These are phyloP conservation scores for Paracoccidioides brasiliensis DNA, from an alignment of 2,329 filamentous ascomycete species.

Conservation along the genomic window DNA sequence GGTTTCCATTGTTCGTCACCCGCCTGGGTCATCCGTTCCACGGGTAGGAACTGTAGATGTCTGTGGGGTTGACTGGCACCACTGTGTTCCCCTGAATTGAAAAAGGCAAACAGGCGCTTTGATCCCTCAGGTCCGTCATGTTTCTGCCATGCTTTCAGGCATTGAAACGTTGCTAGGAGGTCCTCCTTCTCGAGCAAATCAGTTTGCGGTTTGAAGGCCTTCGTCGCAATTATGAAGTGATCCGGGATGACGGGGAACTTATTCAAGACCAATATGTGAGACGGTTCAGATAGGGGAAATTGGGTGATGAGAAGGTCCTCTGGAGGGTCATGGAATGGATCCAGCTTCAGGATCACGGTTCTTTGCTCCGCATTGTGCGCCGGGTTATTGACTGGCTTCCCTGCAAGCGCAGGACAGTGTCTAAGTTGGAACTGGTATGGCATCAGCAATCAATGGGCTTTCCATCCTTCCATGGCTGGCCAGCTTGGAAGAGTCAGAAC, in stretches of 20 bases:
- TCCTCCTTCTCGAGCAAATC: conserved; percentile 32
- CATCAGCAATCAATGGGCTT: background rate
- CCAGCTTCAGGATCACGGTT: conserved; percentile 18
- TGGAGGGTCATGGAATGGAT: conserved; percentile 34
- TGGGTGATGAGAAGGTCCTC: conserved; percentile 30
- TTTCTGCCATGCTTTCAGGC: conserved; percentile 28
- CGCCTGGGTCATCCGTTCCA: conserved; percentile 28
- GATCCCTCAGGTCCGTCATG: background rate
- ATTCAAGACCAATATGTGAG: conserved; percentile 33
- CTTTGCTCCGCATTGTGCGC: conserved; percentile 5
- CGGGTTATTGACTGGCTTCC: conserved; percentile 25
- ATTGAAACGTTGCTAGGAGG: conserved; percentile 29
- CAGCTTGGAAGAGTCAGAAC: background rate
- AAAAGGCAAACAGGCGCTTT: conserved; percentile 34
- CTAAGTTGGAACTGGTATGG: conserved; percentile 33
- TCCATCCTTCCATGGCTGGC: background rate
- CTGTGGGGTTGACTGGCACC: conserved; percentile 37
- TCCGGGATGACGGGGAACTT: conserved; percentile 38
- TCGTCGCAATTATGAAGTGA: conserved; percentile 39
- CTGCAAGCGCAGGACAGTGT: conserved; percentile 36
- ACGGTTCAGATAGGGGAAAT: conserved; percentile 21
- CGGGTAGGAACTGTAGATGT: conserved; percentile 36
- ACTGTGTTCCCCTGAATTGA: conserved; percentile 37
- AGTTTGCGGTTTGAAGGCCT: conserved; percentile 30
- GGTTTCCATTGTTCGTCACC: conserved; percentile 31